Conservation (phyloP, 768 basidiomycete genomes). For the Mrakia gelida region DNA sequence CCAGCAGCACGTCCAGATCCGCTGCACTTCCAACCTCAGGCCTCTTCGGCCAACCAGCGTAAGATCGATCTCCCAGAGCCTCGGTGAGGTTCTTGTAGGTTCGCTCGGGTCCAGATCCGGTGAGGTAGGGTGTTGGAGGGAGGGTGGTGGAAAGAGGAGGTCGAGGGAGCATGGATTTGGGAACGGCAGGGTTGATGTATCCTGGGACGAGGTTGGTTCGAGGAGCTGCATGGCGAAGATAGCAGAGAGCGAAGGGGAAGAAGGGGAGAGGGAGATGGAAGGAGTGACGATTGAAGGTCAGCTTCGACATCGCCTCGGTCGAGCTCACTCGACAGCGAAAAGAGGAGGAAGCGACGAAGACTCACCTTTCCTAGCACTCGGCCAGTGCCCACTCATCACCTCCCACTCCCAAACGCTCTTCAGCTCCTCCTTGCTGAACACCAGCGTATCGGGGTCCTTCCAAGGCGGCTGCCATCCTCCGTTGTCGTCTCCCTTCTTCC, state of each 20-base stretch:
- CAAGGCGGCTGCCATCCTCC: conserved; percentile 37
- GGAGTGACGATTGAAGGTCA: conserved; percentile 37
- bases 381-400: conserved; percentile 87
- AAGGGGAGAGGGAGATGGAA: background rate
- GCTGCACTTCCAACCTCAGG: conserved; percentile 78
- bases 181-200: conserved; percentile 43
- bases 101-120: conserved; percentile 71
- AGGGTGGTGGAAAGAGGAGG: conserved; percentile 35
- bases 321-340: background rate
- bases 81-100: conserved; percentile 68
- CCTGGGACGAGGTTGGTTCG: conserved; percentile 39
- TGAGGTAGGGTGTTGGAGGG: conserved; percentile 53
- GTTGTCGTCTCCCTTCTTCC: conserved; percentile 10
- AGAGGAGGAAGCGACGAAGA: background rate
- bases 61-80: conserved; percentile 40
- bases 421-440: conserved; percentile 56
- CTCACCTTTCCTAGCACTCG: conserved; percentile 72
- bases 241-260: too few relatives aligned
- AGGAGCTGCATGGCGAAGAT: conserved; percentile 36
- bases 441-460: conserved; percentile 42
- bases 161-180: conserved; percentile 37
- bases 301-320: background rate
- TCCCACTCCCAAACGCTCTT: conserved; percentile 96
- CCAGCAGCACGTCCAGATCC: conserved; percentile 86
- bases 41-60: conserved; percentile 71